These are phyloP conservation scores for Trichophyton mentagrophytes DNA, from an alignment of 2,329 filamentous ascomycete genomes.

Conservation along the genomic window DNA sequence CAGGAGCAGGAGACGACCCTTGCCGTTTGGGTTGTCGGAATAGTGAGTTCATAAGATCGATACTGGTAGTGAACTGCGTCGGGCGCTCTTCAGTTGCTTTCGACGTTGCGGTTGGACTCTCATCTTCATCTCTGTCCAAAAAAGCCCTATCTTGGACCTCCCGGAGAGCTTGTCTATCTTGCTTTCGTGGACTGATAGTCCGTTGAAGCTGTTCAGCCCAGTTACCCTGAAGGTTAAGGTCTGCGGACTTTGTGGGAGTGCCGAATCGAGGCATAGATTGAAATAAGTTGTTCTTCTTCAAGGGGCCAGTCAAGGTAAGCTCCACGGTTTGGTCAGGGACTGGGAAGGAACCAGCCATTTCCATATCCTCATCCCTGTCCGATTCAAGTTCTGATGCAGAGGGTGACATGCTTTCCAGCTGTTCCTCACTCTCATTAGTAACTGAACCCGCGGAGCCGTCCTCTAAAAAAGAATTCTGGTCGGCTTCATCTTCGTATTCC, in stretches of 20 bases:
- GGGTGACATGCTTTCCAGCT: slow-evolving; percentile 9
- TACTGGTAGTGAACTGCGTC: slow-evolving; percentile 68
- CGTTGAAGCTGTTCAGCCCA: slow-evolving; percentile 91
- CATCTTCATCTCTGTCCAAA: slow-evolving; percentile 34
- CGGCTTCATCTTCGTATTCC: slow-evolving; percentile 32
- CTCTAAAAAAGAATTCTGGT: slow-evolving; percentile 76
- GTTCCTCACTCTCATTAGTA: slow-evolving; percentile 26
- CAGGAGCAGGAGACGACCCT: slow-evolving; percentile 44
- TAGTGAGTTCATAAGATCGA: slow-evolving; percentile 91
- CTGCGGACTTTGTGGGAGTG: slow-evolving; percentile 9
- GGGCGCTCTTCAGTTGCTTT: slow-evolving; percentile 18
- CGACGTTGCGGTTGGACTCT: slow-evolving; percentile 18
- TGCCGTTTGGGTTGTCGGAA: slow-evolving; percentile 54
- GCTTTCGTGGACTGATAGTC: slow-evolving; percentile 86
- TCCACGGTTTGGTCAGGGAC: slow-evolving; percentile 64
- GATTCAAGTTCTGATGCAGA: slow-evolving; percentile 47
- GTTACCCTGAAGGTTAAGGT: slow-evolving; percentile 54
- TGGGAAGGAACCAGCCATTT: slow-evolving; percentile 67
- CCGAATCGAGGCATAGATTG: slow-evolving; percentile 12
- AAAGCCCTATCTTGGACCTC: slow-evolving; percentile 51
- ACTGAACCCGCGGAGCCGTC: slow-evolving; percentile 74
- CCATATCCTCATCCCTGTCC: slow-evolving; percentile 62
- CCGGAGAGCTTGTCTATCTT: slow-evolving; percentile 62
- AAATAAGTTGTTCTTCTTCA: slow-evolving; percentile 12
- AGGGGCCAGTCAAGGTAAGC: slow-evolving; percentile 42